Evolutionary conservation across 2,329 filamentous ascomycete species (phyloP).

Genomic region (Hypoxylon sp.): DNA sequence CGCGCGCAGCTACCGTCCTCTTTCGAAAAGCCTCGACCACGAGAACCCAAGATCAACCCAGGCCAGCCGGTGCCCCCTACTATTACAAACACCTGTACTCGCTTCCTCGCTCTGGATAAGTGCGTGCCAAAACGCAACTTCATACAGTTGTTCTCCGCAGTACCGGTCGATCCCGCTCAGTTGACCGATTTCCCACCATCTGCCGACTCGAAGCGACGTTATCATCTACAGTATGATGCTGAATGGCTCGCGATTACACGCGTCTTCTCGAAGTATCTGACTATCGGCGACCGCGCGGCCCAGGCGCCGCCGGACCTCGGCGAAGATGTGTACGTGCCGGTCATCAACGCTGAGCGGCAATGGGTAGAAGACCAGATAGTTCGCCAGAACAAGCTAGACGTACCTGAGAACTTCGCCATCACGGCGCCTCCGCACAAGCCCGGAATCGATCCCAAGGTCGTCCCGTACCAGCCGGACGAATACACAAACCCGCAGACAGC

Average conservation of each 20-base stretch:
- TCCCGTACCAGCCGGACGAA: conserved; percentile 76
- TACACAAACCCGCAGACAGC: conserved; percentile 89
- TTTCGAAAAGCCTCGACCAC: conserved; percentile 65
- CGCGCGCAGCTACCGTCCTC: conserved; percentile 81
- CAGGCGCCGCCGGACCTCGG: conserved; percentile 70
- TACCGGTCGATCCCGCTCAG: conserved; percentile 57
- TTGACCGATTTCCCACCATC: conserved; percentile 38
- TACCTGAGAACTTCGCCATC: conserved; percentile 81
- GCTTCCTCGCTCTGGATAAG: conserved; percentile 93
- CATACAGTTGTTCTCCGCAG: conserved; percentile 79
- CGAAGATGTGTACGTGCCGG: conserved; percentile 73
- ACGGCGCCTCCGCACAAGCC: conserved; percentile 80
- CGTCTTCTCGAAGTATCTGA: conserved; percentile 75
- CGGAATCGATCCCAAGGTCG: conserved; percentile 65
- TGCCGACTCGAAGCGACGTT: conserved; percentile 55
- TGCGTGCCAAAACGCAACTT: conserved; percentile 84
- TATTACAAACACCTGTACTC: conserved; percentile 82
- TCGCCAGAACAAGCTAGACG: conserved; percentile 66
- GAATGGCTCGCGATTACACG: conserved; percentile 97
- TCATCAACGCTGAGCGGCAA: conserved; percentile 75
- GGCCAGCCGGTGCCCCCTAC: conserved; percentile 74
- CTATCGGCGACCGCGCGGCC: conserved; percentile 69
- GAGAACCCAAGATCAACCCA: conserved; percentile 56
- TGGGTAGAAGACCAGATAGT: conserved; percentile 88
- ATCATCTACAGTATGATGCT: conserved; percentile 81